phyloP scores from a whole-genome alignment of 2,329 filamentous ascomycete species.

The Lasiodiplodia sp. region DNA sequence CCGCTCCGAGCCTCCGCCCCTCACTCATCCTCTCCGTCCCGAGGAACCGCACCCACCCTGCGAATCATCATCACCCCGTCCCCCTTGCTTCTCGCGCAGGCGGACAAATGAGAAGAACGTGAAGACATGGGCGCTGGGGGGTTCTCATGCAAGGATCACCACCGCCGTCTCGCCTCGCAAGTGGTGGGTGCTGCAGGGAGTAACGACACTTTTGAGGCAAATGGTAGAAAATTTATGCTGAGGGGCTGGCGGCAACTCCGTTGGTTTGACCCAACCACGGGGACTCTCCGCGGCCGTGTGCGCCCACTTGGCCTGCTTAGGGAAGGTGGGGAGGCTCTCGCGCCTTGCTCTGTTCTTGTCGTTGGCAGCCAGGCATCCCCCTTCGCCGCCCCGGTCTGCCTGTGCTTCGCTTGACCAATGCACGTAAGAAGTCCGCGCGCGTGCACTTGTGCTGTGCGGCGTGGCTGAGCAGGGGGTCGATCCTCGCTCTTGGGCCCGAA shows the following conservation, averaged over 20 bases:
- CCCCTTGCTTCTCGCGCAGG: slow-evolving; percentile 19
- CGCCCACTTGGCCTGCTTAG: slow-evolving; percentile 9
- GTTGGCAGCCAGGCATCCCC: background rate
- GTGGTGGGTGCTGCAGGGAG: slow-evolving; percentile 14
- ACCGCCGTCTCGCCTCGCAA: slow-evolving; percentile 3
- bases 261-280: background rate
- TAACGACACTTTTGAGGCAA: background rate
- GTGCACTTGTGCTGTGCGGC: slow-evolving; percentile 23
- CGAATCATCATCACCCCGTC: slow-evolving; percentile 17
- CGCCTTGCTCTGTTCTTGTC: background rate
- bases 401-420: background rate
- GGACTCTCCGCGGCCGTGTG: slow-evolving; percentile 1
- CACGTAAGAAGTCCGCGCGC: slow-evolving; percentile 17
- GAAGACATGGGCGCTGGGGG: background rate
- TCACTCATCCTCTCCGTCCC: background rate
- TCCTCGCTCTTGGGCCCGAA: slow-evolving; percentile 15
- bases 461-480: slow-evolving; percentile 26
- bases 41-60: slow-evolving; percentile 17
- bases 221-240: slow-evolving; percentile 1
- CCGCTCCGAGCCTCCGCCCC: slow-evolving; percentile 12
- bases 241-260: slow-evolving; percentile 17
- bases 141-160: slow-evolving; percentile 21
- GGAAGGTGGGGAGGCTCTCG: slow-evolving; percentile 20
- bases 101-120: background rate
- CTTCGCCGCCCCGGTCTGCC: slow-evolving; percentile 8